Conservation (phyloP, 768 basidiomycete species). For the Coprinellus aureogranulatus region DNA sequence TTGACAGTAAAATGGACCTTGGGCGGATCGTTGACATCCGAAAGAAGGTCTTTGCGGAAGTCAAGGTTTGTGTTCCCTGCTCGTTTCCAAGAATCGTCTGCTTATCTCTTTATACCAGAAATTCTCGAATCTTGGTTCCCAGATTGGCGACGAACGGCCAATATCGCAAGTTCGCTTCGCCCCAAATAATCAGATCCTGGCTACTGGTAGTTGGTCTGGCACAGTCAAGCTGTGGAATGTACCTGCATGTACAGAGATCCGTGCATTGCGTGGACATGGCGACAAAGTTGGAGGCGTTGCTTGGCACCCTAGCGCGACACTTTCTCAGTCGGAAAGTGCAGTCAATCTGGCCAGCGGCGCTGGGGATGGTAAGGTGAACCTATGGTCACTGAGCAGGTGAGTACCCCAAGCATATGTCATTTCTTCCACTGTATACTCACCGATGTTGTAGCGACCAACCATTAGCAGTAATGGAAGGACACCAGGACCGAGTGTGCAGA, state of each 20-base stretch:
- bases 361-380: constrained; percentile 78
- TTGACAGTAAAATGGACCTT: constrained; percentile 85
- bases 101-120: constrained; percentile 37
- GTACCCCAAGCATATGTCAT: no score
- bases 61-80: constrained; percentile 59
- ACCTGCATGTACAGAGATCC: constrained; percentile 79
- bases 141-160: constrained; percentile 96
- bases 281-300: constrained; percentile 95
- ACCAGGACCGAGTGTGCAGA: constrained; percentile 86
- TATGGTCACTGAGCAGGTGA: constrained; percentile 90
- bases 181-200: constrained; percentile 83
- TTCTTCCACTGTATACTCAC: neutral
- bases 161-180: constrained; percentile 93
- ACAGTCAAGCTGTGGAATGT: constrained; percentile 94
- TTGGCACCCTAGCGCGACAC: constrained; percentile 94
- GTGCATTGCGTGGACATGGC: constrained; percentile 75
- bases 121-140: constrained; percentile 90
- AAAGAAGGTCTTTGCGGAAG: constrained; percentile 83
- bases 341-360: constrained; percentile 91
- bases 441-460: constrained; percentile 68
- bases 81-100: neutral
- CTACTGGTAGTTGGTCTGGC: constrained; percentile 96
- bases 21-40: constrained; percentile 88
- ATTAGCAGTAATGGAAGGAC: constrained; percentile 82
- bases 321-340: constrained; percentile 56